phyloP scores from a whole-genome alignment of 345 rosid species.

The Eucalyptus marginata region DNA sequence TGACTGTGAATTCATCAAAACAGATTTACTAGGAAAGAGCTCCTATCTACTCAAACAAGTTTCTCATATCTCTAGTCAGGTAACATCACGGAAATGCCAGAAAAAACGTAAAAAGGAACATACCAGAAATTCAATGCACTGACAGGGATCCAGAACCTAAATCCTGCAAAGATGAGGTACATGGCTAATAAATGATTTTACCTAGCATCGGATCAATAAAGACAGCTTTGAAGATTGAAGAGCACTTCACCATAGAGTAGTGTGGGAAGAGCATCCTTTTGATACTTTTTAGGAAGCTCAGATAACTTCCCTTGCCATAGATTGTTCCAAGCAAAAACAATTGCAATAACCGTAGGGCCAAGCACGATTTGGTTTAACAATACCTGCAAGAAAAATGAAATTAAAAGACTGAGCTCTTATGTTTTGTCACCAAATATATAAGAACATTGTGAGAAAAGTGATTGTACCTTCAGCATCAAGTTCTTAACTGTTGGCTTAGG shows the following conservation, averaged over 20 bases:
- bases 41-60: background rate
- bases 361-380: slow-evolving; percentile 78
- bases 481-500: slow-evolving; percentile 59
- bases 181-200: background rate
- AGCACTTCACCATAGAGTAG: slow-evolving; percentile 51
- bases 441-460: background rate
- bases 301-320: slow-evolving; percentile 72
- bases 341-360: slow-evolving; percentile 85
- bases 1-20: background rate
- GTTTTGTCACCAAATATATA: background rate
- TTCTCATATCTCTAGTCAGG: background rate
- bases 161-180: slow-evolving; percentile 36
- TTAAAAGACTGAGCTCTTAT: background rate
- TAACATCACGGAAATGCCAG: background rate
- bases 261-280: slow-evolving; percentile 72
- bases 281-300: slow-evolving; percentile 66
- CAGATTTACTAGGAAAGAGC: background rate
- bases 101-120: background rate
- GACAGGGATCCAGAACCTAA: slow-evolving; percentile 96
- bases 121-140: slow-evolving; percentile 83
- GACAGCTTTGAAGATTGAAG: background rate
- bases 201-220: background rate
- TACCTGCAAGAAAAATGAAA: slow-evolving; percentile 38
- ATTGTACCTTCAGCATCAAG: slow-evolving; percentile 54
- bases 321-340: slow-evolving; percentile 89